Evolutionary conservation across 176 grass and related monocot genomes (phyloP).

Genomic region (Cymbopogon citratus): DNA sequence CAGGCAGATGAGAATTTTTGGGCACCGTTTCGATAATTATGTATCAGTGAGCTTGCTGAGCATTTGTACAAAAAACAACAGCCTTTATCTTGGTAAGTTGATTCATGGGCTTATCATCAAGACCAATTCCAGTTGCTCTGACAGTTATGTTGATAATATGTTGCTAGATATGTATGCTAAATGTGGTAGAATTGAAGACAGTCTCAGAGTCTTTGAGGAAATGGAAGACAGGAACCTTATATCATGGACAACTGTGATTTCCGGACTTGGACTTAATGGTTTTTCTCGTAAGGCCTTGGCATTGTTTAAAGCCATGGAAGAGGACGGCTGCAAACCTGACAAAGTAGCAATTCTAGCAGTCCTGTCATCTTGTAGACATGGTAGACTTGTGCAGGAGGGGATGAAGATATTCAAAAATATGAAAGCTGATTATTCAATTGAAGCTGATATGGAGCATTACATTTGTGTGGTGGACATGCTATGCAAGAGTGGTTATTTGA

Average conservation of each 20-base stretch:
- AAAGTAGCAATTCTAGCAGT: constrained; percentile 60
- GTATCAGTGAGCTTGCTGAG: constrained; percentile 51
- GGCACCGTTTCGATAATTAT: constrained; percentile 45
- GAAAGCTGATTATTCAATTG: constrained; percentile 41
- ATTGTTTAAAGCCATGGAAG: constrained; percentile 58
- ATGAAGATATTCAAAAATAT: constrained; percentile 63
- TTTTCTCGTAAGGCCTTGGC: constrained; percentile 55
- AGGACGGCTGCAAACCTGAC: constrained; percentile 54
- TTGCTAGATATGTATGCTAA: constrained; percentile 87
- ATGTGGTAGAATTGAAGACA: constrained; percentile 74
- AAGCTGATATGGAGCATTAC: constrained; percentile 81
- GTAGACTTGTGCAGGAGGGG: constrained; percentile 59
- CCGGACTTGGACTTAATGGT: constrained; percentile 70
- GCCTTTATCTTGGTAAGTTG: constrained; percentile 53
- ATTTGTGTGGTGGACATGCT: constrained; percentile 69
- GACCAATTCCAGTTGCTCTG: constrained; percentile 38
- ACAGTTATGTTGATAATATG: constrained; percentile 59
- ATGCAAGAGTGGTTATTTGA: constrained; percentile 55
- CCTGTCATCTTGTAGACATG: constrained; percentile 66
- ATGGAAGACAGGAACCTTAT: constrained; percentile 63
- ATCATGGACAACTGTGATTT: constrained; percentile 71
- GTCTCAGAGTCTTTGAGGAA: constrained; percentile 57
- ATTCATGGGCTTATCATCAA: constrained; percentile 72
- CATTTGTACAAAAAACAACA: constrained; percentile 65
- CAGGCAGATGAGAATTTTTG: constrained; percentile 51